Evolutionary conservation across 2,329 filamentous ascomycete genomes (phyloP), one percentile per base, ranked within the genome.

Genomic region (Beauveria sp.): DNA sequence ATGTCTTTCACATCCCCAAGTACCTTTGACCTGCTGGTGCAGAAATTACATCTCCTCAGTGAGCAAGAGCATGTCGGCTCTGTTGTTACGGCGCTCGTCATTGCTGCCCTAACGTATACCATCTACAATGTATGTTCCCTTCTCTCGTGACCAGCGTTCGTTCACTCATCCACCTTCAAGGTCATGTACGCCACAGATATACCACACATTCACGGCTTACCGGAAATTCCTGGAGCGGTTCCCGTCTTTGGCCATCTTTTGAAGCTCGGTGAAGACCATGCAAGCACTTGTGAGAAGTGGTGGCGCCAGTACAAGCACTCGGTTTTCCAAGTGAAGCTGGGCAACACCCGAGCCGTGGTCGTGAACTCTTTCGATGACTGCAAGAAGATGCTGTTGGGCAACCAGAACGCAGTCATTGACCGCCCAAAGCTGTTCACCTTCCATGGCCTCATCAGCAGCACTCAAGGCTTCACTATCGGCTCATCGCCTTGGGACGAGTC

Each of bases 381-480:
- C 68, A 78, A 76, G 65, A 77, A 77, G 52, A 81, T 82, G 68
- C 71, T 82, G 1, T 69, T 82, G 4, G 75, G 74, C 2, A 74
- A 81, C 61, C 78, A 81, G 62, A 77, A 77, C 24, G 79, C 80
- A 3, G 68, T 81, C 8, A 81, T 82, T 43, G 77, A 80, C 64
- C 72, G 78, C 0, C 79, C 79, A 0, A 81, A 73, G 38, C 70
- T 82, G 1, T 81, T 80, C 65, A 82, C 80, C 0, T 83, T 83
- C 67, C 81, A 83, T 63, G 79, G 78, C 3, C 71, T 82, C 54
- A 81, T 83, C 18, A 78, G 75, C 65, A 75, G 71, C 14, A 80
- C 78, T 0, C 79, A 83, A 64, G 81, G 80, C 1, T 83, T 82
- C 69, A 83, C 80, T 0, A 82, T 83, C 56, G 80, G 80, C n/a